Percentiles rank a stretch among this genome's conserved stretches.
phyloP scores from a whole-genome alignment of 2,329 filamentous ascomycete species.

The Colletotrichum tropicale region DNA sequence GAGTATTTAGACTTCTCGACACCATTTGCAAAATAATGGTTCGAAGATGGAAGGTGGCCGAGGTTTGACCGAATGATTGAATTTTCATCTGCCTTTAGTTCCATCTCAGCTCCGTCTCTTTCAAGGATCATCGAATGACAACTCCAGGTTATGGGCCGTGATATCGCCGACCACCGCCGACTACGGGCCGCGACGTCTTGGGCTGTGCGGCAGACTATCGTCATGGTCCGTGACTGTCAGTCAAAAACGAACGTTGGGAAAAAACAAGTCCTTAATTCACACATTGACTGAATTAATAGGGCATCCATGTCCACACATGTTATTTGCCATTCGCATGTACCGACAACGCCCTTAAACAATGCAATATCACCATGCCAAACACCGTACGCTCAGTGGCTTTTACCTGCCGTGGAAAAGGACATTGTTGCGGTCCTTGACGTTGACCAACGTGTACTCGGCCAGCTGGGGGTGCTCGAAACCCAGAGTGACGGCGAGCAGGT shows the following conservation, averaged over 20 bases:
- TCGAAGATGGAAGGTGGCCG: not conserved
- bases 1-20: not conserved
- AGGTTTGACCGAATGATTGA: not conserved
- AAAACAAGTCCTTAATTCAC: not conserved
- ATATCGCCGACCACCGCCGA: not conserved
- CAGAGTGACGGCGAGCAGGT: conserved; percentile 23
- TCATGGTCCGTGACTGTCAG: not conserved
- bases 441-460: conserved; percentile 27
- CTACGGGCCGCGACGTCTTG: not conserved
- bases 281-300: not conserved
- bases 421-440: conserved; percentile 22
- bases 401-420: conserved; percentile 5
- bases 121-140: not conserved
- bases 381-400: too few relatives aligned
- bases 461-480: conserved; percentile 3
- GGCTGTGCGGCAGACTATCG: not conserved
- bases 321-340: not conserved
- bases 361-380: not conserved
- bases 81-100: not conserved
- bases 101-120: not conserved
- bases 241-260: not conserved
- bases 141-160: too few relatives aligned
- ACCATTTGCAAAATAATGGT: not conserved
- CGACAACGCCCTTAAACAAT: not conserved
- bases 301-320: not conserved